Evolutionary conservation across 1,139 yeast species (phyloP).

Genomic region (Blastobotrys raffinosifermentans): DNA sequence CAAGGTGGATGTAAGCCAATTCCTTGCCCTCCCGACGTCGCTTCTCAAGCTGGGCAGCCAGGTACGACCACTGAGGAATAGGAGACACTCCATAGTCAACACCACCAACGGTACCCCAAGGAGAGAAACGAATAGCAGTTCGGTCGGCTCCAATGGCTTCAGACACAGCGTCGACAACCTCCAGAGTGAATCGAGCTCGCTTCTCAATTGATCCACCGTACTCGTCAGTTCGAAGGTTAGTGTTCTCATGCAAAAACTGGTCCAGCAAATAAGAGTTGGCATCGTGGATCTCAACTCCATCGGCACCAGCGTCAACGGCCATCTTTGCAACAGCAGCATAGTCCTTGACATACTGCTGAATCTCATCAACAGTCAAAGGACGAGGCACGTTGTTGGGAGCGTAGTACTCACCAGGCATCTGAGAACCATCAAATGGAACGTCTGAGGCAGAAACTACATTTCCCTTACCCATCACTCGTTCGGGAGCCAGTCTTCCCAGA

Average conservation of each 20-base stretch:
- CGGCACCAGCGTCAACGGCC: conserved; percentile 55
- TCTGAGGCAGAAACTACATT: conserved; percentile 26
- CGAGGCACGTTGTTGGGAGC: conserved; percentile 30
- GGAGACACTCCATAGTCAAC: conserved; percentile 31
- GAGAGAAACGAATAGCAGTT: conserved; percentile 57
- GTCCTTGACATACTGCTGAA: conserved; percentile 33
- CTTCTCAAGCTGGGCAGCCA: conserved; percentile 28
- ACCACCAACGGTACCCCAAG: conserved; percentile 39
- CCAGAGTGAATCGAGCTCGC: conserved; percentile 53
- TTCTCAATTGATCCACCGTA: conserved; percentile 69
- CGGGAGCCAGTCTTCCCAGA: conserved; percentile 36
- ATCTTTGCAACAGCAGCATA: conserved; percentile 41
- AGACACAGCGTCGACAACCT: conserved; percentile 46
- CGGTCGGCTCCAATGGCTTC: conserved; percentile 49
- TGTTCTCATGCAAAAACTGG: conserved; percentile 42
- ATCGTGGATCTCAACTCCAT: conserved; percentile 60
- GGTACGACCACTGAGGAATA: conserved; percentile 27
- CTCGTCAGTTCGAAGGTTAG: conserved; percentile 60
- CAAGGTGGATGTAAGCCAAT: conserved; percentile 47
- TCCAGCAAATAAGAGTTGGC: conserved; percentile 62
- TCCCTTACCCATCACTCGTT: conserved; percentile 21
- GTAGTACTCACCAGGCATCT: too few species aligned
- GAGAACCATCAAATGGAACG: conserved; percentile 33
- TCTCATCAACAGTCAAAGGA: conserved; percentile 38
- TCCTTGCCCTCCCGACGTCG: conserved; percentile 25